Conservation (phyloP, 2,329 filamentous ascomycete species). For the Sporothrix sp. region DNA sequence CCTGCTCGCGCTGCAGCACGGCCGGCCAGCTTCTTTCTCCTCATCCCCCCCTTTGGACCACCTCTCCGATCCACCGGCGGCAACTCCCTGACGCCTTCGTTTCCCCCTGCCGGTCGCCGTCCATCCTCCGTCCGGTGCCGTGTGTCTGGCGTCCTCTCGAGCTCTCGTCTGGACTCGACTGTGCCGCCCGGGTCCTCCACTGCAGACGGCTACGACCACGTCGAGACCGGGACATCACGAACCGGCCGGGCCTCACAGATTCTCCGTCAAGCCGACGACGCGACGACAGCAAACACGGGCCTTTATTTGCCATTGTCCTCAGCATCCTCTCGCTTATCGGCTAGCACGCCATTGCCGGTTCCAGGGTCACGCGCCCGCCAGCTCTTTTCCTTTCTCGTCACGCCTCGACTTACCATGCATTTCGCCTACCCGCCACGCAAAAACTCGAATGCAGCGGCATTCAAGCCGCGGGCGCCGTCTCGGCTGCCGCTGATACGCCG, state of each 20-base stretch:
- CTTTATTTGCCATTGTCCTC: too few species aligned
- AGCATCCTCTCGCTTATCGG: not conserved
- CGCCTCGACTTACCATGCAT: slow-evolving; percentile 51
- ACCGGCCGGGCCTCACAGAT: too few species aligned
- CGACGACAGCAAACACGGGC: too few species aligned
- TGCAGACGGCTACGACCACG: not conserved
- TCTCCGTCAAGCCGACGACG: too few species aligned
- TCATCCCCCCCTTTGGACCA: not conserved
- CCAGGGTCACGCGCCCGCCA: not conserved
- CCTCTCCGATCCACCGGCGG: not conserved
- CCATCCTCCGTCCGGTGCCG: not conserved
- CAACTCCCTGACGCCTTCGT: not conserved
- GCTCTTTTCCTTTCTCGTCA: not conserved
- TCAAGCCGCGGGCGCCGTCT: slow-evolving; percentile 51
- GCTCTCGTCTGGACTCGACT: not conserved
- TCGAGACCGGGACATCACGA: not conserved
- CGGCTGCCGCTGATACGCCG: slow-evolving; percentile 42
- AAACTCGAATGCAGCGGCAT: slow-evolving; percentile 65
- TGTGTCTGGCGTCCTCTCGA: slow-evolving; percentile 6
- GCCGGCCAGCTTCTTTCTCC: too few species aligned
- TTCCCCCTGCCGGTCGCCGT: not conserved
- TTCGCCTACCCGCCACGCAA: slow-evolving; percentile 84
- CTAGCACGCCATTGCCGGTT: not conserved
- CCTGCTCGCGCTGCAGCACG: too few species aligned
- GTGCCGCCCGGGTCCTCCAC: too few species aligned